Evolutionary conservation across 345 rosid genomes (phyloP), one percentile per base, ranked within the genome.

Genomic region (Pistacia integerrima): DNA sequence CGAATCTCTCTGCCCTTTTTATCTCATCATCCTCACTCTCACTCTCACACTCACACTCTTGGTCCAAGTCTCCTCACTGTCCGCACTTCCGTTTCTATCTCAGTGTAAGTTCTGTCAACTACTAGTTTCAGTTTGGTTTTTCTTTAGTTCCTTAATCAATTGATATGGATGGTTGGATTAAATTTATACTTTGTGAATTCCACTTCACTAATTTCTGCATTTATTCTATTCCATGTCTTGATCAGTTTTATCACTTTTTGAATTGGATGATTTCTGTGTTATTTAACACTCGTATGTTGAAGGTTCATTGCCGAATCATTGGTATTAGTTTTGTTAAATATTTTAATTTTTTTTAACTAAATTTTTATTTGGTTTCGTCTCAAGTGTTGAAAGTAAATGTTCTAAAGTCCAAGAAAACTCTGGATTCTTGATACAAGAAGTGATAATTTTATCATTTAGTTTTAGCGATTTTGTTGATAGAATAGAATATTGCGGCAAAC

Each of bases 51-150:
- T 71, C 79, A 35, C 70, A 63, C 76, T 41, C 8, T 41, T 8
- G 6, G 8, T 41, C 8, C 46, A 41, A 69, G 35, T 55, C 63
- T 13, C 74, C 25, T 35, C 59, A 25, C 52, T 60, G 74, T 46
- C 49, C 16, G 70, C 58, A 16, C 61, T 70, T 58, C 73, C 52
- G 5, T 52, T 64, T 74, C 82, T 64, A 63, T 69, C 56, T 68
- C 73, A 20, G 18, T 7, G 93, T 88, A 82, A 85, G 83, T 79
- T 64, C 41, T 41, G 68, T 66, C 20, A 11, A 44, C 33, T 46
- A 28, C 56, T 58, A 14, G 41, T 72, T 46, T 44, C 41, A 46
- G 41, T 72, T 72, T 69, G 9, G 14, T 38, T 22, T 60, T 14
- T 41, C 55, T 38, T 58, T 7, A 41, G 9, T 58, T 71, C 25